Conservation (phyloP, 345 rosid species). For the Psidium guajava region DNA sequence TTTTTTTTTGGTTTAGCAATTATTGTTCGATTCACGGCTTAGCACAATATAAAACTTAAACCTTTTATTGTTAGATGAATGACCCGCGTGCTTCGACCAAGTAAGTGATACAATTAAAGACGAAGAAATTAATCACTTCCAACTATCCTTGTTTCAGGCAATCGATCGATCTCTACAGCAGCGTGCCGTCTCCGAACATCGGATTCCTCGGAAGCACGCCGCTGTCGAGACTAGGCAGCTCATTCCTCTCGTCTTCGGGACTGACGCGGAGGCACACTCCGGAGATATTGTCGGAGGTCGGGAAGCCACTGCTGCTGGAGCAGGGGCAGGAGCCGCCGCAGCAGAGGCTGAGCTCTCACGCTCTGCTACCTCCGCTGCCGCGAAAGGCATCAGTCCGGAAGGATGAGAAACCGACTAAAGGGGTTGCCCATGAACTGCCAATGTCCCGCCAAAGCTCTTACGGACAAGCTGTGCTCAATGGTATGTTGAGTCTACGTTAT, state of each 20-base stretch:
- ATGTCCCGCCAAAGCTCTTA: constrained; percentile 54
- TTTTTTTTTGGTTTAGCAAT: neutral
- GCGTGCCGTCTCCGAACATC: constrained; percentile 69
- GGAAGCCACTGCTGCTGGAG: constrained; percentile 37
- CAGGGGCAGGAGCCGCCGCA: constrained; percentile 26
- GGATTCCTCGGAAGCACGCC: constrained; percentile 53
- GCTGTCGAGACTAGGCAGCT: constrained; percentile 48
- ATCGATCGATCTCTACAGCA: constrained; percentile 75
- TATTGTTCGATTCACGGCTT: neutral
- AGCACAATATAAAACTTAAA: neutral
- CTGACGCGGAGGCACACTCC: constrained; percentile 61
- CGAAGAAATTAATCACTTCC: neutral
- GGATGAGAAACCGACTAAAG: constrained; percentile 22
- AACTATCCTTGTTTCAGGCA: constrained; percentile 32
- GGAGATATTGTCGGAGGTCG: constrained; percentile 29
- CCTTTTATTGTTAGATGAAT: neutral
- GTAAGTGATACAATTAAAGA: neutral
- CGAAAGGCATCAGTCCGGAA: constrained; percentile 18
- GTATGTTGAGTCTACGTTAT: constrained; percentile 18
- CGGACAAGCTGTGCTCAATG: constrained; percentile 77
- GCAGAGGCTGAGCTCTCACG: constrained; percentile 8
- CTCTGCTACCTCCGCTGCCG: constrained; percentile 20
- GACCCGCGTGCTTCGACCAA: neutral
- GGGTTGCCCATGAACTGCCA: constrained; percentile 43
- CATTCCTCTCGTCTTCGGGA: constrained; percentile 50